A percentile compares a stretch with the other conserved stretches of the same genome.
Evolutionary conservation across 495 filamentous ascomycete genomes (phyloP).

Genomic region (Peziza echinospora): DNA sequence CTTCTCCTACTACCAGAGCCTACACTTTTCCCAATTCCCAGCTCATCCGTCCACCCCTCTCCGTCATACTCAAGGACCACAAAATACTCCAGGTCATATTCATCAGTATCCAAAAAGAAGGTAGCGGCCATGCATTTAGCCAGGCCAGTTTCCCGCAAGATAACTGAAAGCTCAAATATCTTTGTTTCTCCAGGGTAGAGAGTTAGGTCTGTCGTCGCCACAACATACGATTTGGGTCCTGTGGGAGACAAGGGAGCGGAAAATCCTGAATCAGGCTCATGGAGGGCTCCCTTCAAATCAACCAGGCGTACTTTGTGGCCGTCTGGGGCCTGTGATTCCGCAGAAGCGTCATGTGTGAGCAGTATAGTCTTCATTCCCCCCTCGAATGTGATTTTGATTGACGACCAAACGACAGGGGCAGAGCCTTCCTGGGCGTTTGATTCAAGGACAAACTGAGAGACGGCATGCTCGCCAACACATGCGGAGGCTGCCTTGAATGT

Average conservation of each 20-base stretch:
- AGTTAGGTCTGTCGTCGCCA: conserved; percentile 41
- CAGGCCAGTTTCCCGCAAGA: conserved; percentile 62
- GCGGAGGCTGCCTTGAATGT: conserved; percentile 53
- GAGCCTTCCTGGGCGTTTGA: conserved; percentile 45
- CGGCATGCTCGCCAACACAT: conserved; percentile 59
- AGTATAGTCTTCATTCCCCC: conserved; percentile 42
- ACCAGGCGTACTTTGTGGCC: background rate
- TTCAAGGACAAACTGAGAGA: conserved; percentile 47
- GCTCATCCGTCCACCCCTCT: conserved; percentile 18
- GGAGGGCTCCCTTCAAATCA: conserved; percentile 10
- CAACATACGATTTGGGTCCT: conserved; percentile 18
- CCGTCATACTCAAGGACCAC: conserved; percentile 29
- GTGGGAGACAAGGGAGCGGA: conserved; percentile 23
- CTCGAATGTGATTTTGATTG: conserved; percentile 43
- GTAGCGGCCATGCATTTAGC: conserved; percentile 42
- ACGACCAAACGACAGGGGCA: conserved; percentile 39
- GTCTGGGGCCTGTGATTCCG: background rate
- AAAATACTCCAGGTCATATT: conserved; percentile 46
- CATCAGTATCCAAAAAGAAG: conserved; percentile 36
- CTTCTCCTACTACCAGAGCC: background rate
- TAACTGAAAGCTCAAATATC: conserved; percentile 47
- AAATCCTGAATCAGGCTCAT: conserved; percentile 6
- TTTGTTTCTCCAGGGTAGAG: conserved; percentile 45
- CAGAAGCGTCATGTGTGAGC: conserved; percentile 22
- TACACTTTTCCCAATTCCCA: conserved; percentile 1